A percentile compares a stretch with the other conserved stretches of the same genome.
phyloP scores from a whole-genome alignment of 768 basidiomycete species.

The Rhodotorula sphaerocarpa region DNA sequence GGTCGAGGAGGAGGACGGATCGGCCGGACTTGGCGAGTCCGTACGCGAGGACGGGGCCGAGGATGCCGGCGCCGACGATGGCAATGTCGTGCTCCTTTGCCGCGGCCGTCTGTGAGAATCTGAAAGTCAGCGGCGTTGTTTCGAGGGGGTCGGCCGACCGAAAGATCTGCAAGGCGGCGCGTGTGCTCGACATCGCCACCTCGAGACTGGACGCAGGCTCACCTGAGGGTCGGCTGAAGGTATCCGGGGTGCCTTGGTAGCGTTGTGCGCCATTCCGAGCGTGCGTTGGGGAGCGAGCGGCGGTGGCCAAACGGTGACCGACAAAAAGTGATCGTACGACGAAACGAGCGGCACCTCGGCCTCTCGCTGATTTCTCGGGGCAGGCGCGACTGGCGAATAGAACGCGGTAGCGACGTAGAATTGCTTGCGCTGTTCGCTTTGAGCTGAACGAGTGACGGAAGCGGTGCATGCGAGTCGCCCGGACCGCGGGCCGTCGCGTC shows the following conservation, averaged over 20 bases:
- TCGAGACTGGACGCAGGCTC: neutral
- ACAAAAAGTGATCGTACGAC: too few species aligned
- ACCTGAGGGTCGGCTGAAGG: slow-evolving; percentile 9
- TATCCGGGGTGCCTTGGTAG: neutral
- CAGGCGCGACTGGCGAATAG: too few species aligned
- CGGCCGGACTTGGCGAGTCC: slow-evolving; percentile 60
- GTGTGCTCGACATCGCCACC: too few species aligned
- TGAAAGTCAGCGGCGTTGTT: neutral
- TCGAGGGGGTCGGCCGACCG: neutral
- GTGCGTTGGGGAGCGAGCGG: neutral
- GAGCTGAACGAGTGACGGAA: too few species aligned
- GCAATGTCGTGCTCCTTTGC: slow-evolving; percentile 46
- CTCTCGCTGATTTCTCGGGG: too few species aligned
- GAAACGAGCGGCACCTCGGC: too few species aligned
- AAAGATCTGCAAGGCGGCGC: too few species aligned
- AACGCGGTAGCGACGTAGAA: too few species aligned
- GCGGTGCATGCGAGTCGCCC: too few species aligned
- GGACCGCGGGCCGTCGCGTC: too few species aligned
- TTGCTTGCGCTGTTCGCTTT: too few species aligned
- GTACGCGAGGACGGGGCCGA: slow-evolving; percentile 77
- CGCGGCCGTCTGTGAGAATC: slow-evolving; percentile 2
- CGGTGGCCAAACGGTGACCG: neutral
- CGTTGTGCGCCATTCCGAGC: neutral
- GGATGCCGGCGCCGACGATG: slow-evolving; percentile 87
- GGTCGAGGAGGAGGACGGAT: slow-evolving; percentile 75